phyloP scores from a whole-genome alignment of 129 eudicot species.

The Dittrichia graveolens region DNA sequence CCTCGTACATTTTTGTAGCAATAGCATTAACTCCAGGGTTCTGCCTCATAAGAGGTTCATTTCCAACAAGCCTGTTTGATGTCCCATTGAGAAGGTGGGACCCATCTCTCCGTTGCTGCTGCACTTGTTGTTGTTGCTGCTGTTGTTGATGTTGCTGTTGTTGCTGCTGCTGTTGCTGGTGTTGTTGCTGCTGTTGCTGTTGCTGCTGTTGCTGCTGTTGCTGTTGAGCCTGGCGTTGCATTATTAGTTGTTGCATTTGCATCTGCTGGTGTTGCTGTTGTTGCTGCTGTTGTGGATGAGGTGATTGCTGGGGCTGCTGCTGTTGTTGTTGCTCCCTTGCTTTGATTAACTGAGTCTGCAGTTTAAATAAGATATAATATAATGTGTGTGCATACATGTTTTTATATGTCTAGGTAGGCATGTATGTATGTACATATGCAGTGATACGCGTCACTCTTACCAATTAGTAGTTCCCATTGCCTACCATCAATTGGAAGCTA shows the following conservation, averaged over 20 bases:
- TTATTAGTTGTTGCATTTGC: conserved; percentile 67
- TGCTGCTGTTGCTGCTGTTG: conserved; percentile 67
- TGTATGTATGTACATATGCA: no score
- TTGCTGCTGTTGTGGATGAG: conserved; percentile 69
- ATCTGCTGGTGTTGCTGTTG: conserved; percentile 64
- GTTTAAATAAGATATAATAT: not conserved
- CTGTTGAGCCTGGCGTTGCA: conserved; percentile 70
- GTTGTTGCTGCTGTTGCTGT: conserved; percentile 70
- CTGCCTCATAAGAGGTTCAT: conserved; percentile 76
- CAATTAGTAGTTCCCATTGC: no score
- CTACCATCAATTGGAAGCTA: no score
- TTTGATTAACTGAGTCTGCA: conserved; percentile 83
- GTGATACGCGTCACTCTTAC: no score
- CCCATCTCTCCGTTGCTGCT: conserved; percentile 84
- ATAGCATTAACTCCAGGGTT: conserved; percentile 84
- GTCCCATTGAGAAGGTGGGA: conserved; percentile 74
- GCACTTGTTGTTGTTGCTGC: conserved; percentile 62
- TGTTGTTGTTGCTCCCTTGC: conserved; percentile 96
- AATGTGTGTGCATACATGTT: no score
- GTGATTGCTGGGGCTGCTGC: conserved; percentile 59
- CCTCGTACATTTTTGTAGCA: conserved; percentile 96
- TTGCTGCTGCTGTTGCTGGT: conserved; percentile 60
- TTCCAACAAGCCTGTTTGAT: conserved; percentile 78
- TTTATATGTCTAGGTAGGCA: no score
- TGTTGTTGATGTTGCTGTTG: conserved; percentile 63